phyloP scores from a whole-genome alignment of 1,139 yeast species.

The Pichia norvegensis region DNA sequence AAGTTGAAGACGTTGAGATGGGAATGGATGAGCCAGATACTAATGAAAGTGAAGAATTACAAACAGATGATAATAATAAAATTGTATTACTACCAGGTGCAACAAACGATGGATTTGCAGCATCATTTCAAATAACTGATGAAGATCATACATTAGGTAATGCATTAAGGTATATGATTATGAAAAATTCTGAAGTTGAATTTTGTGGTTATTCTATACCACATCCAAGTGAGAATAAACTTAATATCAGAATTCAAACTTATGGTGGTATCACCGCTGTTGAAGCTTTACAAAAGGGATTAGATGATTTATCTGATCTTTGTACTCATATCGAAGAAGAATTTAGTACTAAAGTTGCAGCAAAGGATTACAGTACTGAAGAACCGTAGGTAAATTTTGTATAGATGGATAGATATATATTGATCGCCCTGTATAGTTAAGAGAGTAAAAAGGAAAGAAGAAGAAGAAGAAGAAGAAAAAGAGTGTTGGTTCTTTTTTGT shows the following conservation, averaged over 20 bases:
- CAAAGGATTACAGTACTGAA: conserved; percentile 40
- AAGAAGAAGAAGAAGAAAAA: too few relatives aligned
- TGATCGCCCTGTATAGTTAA: too few relatives aligned
- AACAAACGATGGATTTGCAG: conserved; percentile 92
- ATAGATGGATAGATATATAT: not conserved
- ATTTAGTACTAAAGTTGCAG: conserved; percentile 57
- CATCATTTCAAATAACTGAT: conserved; percentile 83
- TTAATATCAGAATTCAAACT: conserved; percentile 90
- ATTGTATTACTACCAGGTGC: conserved; percentile 72
- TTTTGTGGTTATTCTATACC: conserved; percentile 98
- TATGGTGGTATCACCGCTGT: conserved; percentile 82
- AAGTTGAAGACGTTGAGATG: not conserved
- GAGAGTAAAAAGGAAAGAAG: too few relatives aligned
- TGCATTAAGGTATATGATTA: conserved; percentile 83
- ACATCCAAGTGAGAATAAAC: conserved; percentile 91
- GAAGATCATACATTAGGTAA: conserved; percentile 97
- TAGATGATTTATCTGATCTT: conserved; percentile 74
- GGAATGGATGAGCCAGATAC: too few relatives aligned
- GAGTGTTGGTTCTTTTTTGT: too few relatives aligned
- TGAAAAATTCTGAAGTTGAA: conserved; percentile 97
- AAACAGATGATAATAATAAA: conserved; percentile 25
- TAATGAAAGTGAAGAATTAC: conserved; percentile 4
- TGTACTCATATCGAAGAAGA: conserved; percentile 78
- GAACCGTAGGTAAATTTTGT: conserved; percentile 33
- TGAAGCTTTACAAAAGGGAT: conserved; percentile 88